Base-by-base conservation (phyloP, 2,329 filamentous ascomycete genomes). In the Aspergillus versicolor region DNA sequence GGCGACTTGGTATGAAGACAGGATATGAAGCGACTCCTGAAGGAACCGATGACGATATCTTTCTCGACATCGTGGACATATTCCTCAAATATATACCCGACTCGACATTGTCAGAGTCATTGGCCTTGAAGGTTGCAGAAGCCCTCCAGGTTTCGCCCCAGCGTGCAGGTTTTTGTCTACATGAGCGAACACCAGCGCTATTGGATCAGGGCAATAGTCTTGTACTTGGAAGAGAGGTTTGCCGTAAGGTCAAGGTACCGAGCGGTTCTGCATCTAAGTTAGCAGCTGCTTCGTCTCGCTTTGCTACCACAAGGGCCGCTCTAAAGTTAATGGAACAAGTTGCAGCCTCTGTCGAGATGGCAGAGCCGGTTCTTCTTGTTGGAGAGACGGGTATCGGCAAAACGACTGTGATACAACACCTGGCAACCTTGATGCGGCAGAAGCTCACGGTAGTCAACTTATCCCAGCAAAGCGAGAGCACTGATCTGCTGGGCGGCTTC, bases 341-440 rank as follows among this genome's bases (percentile, higher is more conserved):
- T 54, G 87, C 90, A 1, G 87, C 91, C 38, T 89, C 92, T 1
- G 85, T 97, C 5, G 87, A 89, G 60, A 84, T 92, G 66, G 84
- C 85, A n/a, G 94, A 99, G 68, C 92, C 95, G 4, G 84, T 96
- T 1, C 78, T 99, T 17, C 84, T 99, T 27, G 94, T 99, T n/a
- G 94, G 94, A 70, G 94, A 99, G 77, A 99, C 94, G 7, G 94
- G 94, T 79, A 97, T 96, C 50, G 94, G 94, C 67, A 99, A 99
- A 76, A 99, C 94, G 0, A 96, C 94, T 0, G 90, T 94, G 24
- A 88, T 99, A 13, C 94, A 99, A 72, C 92, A 97, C 70, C 80
- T 99, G 55, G 92, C 94, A 0, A 87, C 89, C 57, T 84, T 88
- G 3, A 82, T 97, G 27, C 91, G 92, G 1, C 89, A 92, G 69